Base-by-base conservation (phyloP, 352 stramenopile species). In the Phytopythium oedochilum region DNA sequence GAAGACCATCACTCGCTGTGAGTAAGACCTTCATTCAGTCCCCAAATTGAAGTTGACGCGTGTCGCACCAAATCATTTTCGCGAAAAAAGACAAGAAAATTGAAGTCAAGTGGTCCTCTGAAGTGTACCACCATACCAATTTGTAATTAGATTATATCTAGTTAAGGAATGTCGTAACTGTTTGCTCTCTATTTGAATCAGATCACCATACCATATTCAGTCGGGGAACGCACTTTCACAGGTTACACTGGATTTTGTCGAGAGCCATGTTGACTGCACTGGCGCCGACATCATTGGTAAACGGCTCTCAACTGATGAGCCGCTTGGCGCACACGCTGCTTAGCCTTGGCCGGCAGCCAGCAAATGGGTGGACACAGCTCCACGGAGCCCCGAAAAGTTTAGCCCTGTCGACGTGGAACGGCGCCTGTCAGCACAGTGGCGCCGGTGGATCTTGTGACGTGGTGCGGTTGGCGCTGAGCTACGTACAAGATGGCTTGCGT, bases 31-130 rank as follows among this genome's bases (percentile, higher is more conserved):
- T 53, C 47, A 53, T 22, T 53, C 47, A 22, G 18, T 3, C 0
- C 12, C 22, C 1, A 49, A 54, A 23, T 54, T 54, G 48, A 54
- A 54, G 48, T 35, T 54, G 11, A 29, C 3, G 18, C 48, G 11
- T 39, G 46, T 53, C 46, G 31, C 46, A 53, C 28, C 31, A 54
- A 54, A 45, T 54, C 48, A 54, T 54, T 54, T 54, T 53, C 45
- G 18, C 6, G 8, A 32, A 54, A 54, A 54, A 42, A 42, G 31
- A 11, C 31, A 14, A 31, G 45, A 54, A 32, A 54, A 53, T 54
- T 54, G 48, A 54, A 54, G 46, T 20, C 28, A 53, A 40, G 3
- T 17, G 18, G 15, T 2, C 29, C 18, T 10, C 4, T 5, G 20
- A 28, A 18, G 4, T 17, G 15, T 40, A 2, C 17, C 20, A 23